Percentiles rank a stretch among this genome's conserved stretches.
Conservation (phyloP, 768 basidiomycete genomes). For the Steccherinum ochraceum region DNA sequence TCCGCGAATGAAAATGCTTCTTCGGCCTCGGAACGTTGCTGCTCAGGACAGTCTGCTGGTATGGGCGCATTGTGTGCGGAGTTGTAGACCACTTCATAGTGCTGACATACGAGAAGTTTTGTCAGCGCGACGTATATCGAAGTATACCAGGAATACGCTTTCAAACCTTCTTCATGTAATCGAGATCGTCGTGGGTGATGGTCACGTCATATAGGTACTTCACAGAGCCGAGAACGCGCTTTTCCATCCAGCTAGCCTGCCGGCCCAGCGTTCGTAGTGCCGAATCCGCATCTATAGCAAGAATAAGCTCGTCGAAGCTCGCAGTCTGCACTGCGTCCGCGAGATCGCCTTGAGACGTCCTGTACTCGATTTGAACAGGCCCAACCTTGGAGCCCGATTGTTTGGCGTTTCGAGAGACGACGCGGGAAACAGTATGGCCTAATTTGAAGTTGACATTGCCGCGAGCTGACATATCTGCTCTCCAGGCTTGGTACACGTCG, state of each 20-base stretch:
- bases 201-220: constrained; percentile 43
- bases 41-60: constrained; percentile 12
- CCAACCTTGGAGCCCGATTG: constrained; percentile 2
- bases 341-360: constrained; percentile 5
- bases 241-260: constrained; percentile 32
- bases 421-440: constrained; percentile 18
- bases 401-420: constrained; percentile 18
- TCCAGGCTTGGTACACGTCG: constrained; percentile 27
- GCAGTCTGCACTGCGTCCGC: constrained; percentile 17
- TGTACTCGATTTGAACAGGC: constrained; percentile 19
- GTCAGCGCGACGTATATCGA: not conserved
- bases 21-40: constrained; percentile 21
- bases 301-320: constrained; percentile 37
- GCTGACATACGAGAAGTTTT: constrained; percentile 19
- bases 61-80: constrained; percentile 23
- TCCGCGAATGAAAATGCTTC: constrained; percentile 30
- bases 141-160: not conserved
- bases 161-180: constrained; percentile 40
- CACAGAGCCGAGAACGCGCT: constrained; percentile 34
- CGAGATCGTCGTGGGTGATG: constrained; percentile 42
- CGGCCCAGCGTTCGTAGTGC: constrained; percentile 35
- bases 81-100: constrained; percentile 34
- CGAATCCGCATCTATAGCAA: constrained; percentile 38
- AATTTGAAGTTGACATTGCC: constrained; percentile 23
- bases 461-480: constrained; percentile 15